Base-by-base conservation (phyloP, 208 protist species). In the Crithidia acanthocephali region DNA sequence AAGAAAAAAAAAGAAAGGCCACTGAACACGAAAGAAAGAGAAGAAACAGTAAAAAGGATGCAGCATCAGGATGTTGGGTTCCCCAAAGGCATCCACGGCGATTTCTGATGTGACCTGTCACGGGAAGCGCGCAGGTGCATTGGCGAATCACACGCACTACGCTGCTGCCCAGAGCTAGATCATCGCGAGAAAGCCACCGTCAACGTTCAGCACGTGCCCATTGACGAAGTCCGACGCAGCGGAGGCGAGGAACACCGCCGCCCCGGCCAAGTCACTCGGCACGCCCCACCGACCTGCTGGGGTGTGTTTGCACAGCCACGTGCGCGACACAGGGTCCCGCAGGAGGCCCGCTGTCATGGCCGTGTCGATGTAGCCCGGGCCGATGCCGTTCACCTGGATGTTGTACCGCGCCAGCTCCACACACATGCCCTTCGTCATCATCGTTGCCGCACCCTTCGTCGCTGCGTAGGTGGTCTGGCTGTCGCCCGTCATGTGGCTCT, bases 311-410 rank as follows among this genome's bases (percentile, higher is more conserved):
- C 27, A 52, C 28, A 84, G 30, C 48, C 81, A 60, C 20, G 5
- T 57, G 2, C 25, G 5, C 18, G n/a, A 71, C 7, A 22, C 72
- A n/a, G 57, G 47, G 35, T 75, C 56, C 57, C 58, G 28, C 35
- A 85, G 60, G 50, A 84, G 70, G 20, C 37, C 25, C 30, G 65
- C 72, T 23, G 78, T 66, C 22, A 85, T 45, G 8, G 61, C 67
- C 27, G 72, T 83, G 7, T 7, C 55, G 4, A 73, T 72, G 37
- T 66, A 85, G 30, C 84, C 84, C 1, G 79, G 79, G 61, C 77
- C 79, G 42, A 85, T 68, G 30, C 72, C 74, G 57, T 85, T 85
- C 55, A 68, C 68, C n/a, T 81, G 83, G 58, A 88, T 80, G 60
- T 69, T 72, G 37, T 68, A 72, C n/a, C 45, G 61, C 10, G 80